Evolutionary conservation across 2,329 filamentous ascomycete species (phyloP).

Genomic region (Xylaria sp.): DNA sequence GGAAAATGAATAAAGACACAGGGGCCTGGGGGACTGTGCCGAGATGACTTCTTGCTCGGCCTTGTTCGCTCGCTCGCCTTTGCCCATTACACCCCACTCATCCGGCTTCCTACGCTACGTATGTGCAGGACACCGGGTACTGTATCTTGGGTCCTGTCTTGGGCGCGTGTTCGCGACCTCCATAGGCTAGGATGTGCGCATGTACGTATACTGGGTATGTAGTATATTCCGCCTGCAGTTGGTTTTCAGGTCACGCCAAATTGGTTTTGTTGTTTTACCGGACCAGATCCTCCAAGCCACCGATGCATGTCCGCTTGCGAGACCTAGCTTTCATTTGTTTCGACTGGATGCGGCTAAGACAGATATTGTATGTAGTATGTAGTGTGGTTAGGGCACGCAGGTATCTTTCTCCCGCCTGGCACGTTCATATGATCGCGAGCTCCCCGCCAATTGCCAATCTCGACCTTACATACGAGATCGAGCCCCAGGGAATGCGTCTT

Average conservation of each 20-base stretch:
- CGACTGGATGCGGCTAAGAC: slow-evolving; percentile 28
- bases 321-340: slow-evolving; percentile 34
- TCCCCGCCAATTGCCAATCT: slow-evolving; percentile 12
- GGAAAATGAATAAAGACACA: slow-evolving; percentile 37
- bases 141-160: not conserved
- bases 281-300: slow-evolving; percentile 18
- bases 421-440: slow-evolving; percentile 17
- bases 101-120: slow-evolving; percentile 19
- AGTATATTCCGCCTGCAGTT: not conserved
- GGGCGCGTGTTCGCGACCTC: slow-evolving; percentile 18
- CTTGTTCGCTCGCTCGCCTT: slow-evolving; percentile 9
- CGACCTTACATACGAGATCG: slow-evolving; percentile 10
- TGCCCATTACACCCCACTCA: not conserved
- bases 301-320: slow-evolving; percentile 29
- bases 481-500: slow-evolving; percentile 9
- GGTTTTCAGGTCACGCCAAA: slow-evolving; percentile 15
- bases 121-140: slow-evolving; percentile 6
- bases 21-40: slow-evolving; percentile 42
- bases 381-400: not conserved
- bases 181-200: slow-evolving; percentile 6
- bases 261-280: slow-evolving; percentile 13
- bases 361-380: slow-evolving; percentile 6
- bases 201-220: too few species aligned
- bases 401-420: slow-evolving; percentile 18
- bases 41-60: slow-evolving; percentile 39